phyloP scores from a whole-genome alignment of 371 early-diverging fungal genomes.

The Mycotypha africana region DNA sequence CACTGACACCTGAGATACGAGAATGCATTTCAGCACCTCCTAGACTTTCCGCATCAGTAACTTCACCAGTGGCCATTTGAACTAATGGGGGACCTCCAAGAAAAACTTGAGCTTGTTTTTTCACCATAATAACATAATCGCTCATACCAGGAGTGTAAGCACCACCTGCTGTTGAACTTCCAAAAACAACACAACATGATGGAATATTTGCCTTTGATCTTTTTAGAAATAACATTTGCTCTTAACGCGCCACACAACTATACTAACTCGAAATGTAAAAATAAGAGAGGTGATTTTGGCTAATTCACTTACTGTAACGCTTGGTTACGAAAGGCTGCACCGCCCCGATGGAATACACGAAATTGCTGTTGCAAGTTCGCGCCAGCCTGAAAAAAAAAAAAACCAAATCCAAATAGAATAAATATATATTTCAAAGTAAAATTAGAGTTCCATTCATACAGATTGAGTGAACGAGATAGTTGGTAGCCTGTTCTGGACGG shows the following conservation, averaged over 20 bases:
- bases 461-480: conserved; percentile 57
- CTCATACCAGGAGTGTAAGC: conserved; percentile 75
- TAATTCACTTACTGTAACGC: conserved; percentile 46
- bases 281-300: too few relatives aligned
- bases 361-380: conserved; percentile 72
- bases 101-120: conserved; percentile 72
- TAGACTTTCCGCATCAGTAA: conserved; percentile 64
- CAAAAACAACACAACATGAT: conserved; percentile 67
- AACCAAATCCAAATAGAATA: background rate
- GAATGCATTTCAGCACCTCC: conserved; percentile 80
- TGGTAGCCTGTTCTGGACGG: conserved; percentile 57
- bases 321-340: conserved; percentile 62
- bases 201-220: conserved; percentile 70
- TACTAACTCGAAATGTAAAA: too few relatives aligned
- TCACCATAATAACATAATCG: conserved; percentile 73
- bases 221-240: too few relatives aligned
- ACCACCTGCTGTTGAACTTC: conserved; percentile 76
- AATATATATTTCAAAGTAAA: background rate
- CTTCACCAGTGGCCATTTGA: conserved; percentile 74
- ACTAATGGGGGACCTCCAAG: conserved; percentile 76
- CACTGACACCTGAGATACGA: conserved; percentile 59
- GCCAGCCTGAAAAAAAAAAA: conserved; percentile 51
- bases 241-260: too few relatives aligned
- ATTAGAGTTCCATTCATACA: conserved; percentile 17
- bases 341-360: conserved; percentile 70